Percentiles rank a stretch among this genome's conserved stretches.
These are phyloP conservation scores for Monotropa hypopitys DNA, from an alignment of 179 eudicot genomes.

Conservation along the genomic window DNA sequence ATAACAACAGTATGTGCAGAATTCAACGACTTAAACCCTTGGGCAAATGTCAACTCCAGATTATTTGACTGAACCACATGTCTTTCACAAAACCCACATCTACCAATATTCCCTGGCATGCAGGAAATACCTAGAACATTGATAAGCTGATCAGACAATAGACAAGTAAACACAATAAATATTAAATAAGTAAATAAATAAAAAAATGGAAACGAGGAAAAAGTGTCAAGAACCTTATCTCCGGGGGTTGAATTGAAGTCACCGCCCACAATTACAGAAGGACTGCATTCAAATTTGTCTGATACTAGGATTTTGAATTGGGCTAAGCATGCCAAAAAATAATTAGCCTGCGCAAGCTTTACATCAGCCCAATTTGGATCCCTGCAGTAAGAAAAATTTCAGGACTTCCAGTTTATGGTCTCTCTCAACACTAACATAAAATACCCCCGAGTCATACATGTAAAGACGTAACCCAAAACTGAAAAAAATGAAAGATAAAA, in stretches of 20 bases:
- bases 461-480: background rate
- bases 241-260: slow-evolving; percentile 91
- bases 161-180: background rate
- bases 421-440: background rate
- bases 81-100: background rate
- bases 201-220: background rate
- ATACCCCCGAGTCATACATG: background rate
- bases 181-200: background rate
- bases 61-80: background rate
- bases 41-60: background rate
- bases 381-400: slow-evolving; percentile 32
- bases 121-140: background rate
- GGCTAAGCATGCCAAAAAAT: slow-evolving; percentile 57
- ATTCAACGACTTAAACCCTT: background rate
- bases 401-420: background rate
- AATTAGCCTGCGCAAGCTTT: slow-evolving; percentile 85
- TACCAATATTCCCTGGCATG: background rate
- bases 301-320: slow-evolving; percentile 44
- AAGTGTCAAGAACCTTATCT: slow-evolving; percentile 42
- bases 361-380: slow-evolving; percentile 94
- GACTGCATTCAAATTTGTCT: slow-evolving; percentile 40
- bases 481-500: background rate
- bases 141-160: background rate
- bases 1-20: background rate
- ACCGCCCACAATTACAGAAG: slow-evolving; percentile 72